Conservation (phyloP, 495 filamentous ascomycete species). For the Aspergillus steynii region DNA sequence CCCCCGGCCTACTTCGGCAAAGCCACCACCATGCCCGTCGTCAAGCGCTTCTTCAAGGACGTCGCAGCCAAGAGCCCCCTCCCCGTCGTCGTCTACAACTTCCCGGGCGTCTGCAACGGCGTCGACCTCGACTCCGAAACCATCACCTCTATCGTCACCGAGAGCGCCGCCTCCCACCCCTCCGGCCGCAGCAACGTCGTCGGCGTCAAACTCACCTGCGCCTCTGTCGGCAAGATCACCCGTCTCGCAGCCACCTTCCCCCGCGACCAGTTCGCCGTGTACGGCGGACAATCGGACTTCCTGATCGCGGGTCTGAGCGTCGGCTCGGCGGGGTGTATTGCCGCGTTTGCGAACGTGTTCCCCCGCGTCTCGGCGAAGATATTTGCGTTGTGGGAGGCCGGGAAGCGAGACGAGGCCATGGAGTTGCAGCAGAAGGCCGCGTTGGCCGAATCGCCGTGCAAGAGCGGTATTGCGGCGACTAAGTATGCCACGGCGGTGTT, state of each 20-base stretch:
- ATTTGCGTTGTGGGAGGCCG: slow-evolving; percentile 52
- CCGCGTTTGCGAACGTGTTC: slow-evolving; percentile 67
- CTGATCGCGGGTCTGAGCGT: slow-evolving; percentile 58
- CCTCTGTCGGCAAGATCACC: slow-evolving; percentile 66
- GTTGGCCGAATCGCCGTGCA: slow-evolving; percentile 56
- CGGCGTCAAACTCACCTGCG: slow-evolving; percentile 71
- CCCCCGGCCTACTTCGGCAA: slow-evolving; percentile 67
- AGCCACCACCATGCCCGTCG: slow-evolving; percentile 55
- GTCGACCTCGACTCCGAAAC: slow-evolving; percentile 66
- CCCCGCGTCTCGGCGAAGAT: slow-evolving; percentile 55
- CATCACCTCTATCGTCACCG: slow-evolving; percentile 50
- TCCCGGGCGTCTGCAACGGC: slow-evolving; percentile 71
- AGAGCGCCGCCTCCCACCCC: slow-evolving; percentile 42
- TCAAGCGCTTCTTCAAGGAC: slow-evolving; percentile 61
- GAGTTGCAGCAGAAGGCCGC: slow-evolving; percentile 54
- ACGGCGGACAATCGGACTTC: slow-evolving; percentile 71
- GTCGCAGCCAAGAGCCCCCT: slow-evolving; percentile 52
- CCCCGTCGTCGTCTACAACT: slow-evolving; percentile 69
- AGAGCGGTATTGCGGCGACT: slow-evolving; percentile 61
- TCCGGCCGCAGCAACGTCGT: slow-evolving; percentile 55
- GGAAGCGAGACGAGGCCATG: slow-evolving; percentile 54
- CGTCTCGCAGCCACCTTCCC: slow-evolving; percentile 56
- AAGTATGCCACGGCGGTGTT: slow-evolving; percentile 64
- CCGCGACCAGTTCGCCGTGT: slow-evolving; percentile 58
- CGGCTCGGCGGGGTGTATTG: slow-evolving; percentile 64